Conservation (phyloP, 1,284 basidiomycete genomes). For the Kalmanozyma brasiliensis region DNA sequence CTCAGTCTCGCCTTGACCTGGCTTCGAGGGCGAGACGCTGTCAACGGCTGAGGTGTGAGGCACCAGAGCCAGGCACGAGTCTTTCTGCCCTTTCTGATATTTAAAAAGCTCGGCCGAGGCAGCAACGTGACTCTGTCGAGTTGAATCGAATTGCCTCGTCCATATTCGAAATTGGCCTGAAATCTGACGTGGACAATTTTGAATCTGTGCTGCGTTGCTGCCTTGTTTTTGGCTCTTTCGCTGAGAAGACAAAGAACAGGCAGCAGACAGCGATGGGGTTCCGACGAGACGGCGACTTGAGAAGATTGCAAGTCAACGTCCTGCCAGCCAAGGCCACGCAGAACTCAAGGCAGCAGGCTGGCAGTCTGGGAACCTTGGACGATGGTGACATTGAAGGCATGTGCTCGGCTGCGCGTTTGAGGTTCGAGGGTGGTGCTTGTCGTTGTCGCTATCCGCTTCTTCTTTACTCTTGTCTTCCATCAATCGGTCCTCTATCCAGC, state of each 20-base stretch:
- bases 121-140: constrained; percentile 2
- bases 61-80: too few species aligned
- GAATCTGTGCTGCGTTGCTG: constrained; percentile 15
- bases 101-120: constrained; percentile 1
- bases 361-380: too few species aligned
- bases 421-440: constrained; percentile 1
- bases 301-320: too few species aligned
- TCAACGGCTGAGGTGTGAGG: too few species aligned
- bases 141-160: neutral
- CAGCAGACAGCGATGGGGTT: constrained; percentile 3
- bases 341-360: neutral
- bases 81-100: too few species aligned
- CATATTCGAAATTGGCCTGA: neutral
- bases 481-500: constrained; percentile 40
- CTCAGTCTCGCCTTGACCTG: too few species aligned
- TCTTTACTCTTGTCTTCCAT: constrained; percentile 39
- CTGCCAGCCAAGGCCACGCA: too few species aligned
- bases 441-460: constrained; percentile 10
- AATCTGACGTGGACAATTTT: neutral
- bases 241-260: constrained; percentile 3
- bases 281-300: too few species aligned
- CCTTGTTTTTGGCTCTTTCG: constrained; percentile 1
- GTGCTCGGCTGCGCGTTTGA: neutral
- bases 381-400: too few species aligned
- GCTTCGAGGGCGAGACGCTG: too few species aligned